Conservation (phyloP, 2,329 filamentous ascomycete species). For the Fusarium burgessii region DNA sequence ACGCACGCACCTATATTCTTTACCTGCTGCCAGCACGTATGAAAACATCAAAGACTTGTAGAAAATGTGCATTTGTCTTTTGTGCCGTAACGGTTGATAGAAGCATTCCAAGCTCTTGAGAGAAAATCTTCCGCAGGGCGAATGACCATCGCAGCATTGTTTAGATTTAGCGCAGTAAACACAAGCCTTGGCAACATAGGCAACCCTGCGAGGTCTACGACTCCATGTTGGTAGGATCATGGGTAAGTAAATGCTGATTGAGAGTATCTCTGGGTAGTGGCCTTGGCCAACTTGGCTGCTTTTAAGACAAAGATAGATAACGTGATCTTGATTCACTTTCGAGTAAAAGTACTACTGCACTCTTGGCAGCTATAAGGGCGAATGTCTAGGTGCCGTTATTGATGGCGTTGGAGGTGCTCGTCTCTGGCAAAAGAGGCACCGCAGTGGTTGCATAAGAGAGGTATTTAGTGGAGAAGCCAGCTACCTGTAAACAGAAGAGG, state of each 20-base stretch:
- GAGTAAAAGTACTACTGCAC: background rate
- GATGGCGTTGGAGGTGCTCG: background rate
- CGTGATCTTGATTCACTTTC: background rate
- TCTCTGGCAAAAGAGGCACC: background rate
- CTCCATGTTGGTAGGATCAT: background rate
- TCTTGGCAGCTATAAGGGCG: background rate
- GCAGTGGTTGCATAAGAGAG: background rate
- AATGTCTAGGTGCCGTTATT: background rate
- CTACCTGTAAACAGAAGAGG: no score
- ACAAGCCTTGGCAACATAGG: conserved; percentile 1
- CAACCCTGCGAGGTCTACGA: background rate
- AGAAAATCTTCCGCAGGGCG: background rate
- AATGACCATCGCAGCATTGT: background rate
- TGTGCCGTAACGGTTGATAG: background rate
- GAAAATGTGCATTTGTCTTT: background rate
- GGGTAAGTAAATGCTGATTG: background rate
- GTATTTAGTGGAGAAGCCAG: background rate
- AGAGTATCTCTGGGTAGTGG: background rate
- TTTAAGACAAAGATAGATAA: accelerated
- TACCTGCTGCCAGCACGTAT: no score
- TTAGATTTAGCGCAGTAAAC: background rate
- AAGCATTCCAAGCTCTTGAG: background rate
- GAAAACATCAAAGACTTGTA: no score
- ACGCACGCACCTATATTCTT: no score
- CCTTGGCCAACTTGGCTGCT: no score